Percentiles rank a stretch among this genome's conserved stretches.
These are phyloP conservation scores for Pyrenophora tritici-repentis DNA, from an alignment of 2,329 filamentous ascomycete species.

Conservation along the genomic window DNA sequence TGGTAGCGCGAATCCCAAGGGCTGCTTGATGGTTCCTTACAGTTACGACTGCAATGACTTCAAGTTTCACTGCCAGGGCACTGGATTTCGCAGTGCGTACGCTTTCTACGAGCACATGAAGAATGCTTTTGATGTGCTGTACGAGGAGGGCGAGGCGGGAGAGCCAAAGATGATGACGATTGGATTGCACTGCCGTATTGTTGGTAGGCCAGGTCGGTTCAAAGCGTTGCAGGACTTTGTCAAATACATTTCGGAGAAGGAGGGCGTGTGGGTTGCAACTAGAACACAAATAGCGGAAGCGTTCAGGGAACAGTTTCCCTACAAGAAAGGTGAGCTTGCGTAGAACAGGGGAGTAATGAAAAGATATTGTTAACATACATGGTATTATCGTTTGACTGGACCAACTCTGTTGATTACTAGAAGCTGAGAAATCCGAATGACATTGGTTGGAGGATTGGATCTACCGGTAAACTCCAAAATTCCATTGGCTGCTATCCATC, in stretches of 20 bases:
- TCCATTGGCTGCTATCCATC: slow-evolving; percentile 20
- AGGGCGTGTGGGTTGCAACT: slow-evolving; percentile 61
- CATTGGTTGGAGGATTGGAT: background rate
- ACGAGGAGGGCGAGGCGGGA: slow-evolving; percentile 54
- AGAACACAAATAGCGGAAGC: slow-evolving; percentile 58
- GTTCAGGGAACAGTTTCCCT: slow-evolving; percentile 56
- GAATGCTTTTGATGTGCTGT: slow-evolving; percentile 59
- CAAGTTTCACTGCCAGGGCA: slow-evolving; percentile 51
- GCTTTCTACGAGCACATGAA: slow-evolving; percentile 56
- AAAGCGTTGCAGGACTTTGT: slow-evolving; percentile 59
- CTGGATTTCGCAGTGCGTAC: slow-evolving; percentile 53
- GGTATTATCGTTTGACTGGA: no score
- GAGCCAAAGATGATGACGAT: slow-evolving; percentile 59
- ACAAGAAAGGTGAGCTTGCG: slow-evolving; percentile 50
- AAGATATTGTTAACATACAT: no score
- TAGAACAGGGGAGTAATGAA: slow-evolving; percentile 6
- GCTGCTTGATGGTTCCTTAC: slow-evolving; percentile 61
- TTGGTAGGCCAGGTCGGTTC: slow-evolving; percentile 59
- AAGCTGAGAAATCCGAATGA: no score
- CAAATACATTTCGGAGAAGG: slow-evolving; percentile 58
- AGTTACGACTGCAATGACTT: slow-evolving; percentile 62
- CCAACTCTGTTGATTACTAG: no score
- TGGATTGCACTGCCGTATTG: slow-evolving; percentile 59
- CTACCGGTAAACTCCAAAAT: slow-evolving; percentile 25
- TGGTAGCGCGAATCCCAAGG: slow-evolving; percentile 48